Conservation (phyloP, 371 early-diverging fungal genomes). For the Modicella reniformis region DNA sequence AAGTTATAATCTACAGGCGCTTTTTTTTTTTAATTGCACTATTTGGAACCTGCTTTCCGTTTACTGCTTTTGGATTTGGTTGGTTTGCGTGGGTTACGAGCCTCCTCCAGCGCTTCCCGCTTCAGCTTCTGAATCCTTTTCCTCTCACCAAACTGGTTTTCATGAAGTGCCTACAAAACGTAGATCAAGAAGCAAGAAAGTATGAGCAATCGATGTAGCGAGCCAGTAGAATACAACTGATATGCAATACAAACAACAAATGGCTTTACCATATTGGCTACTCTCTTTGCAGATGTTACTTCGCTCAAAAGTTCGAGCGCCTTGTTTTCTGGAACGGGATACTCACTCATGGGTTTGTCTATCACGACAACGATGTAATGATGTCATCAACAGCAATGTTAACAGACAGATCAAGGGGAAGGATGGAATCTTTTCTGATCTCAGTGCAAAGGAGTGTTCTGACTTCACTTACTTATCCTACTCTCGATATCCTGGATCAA, state of each 20-base stretch:
- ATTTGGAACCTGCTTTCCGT: constrained; percentile 24
- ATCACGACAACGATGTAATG: neutral
- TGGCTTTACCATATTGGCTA: constrained; percentile 81
- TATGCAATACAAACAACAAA: neutral
- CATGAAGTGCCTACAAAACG: constrained; percentile 67
- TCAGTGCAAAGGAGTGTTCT: neutral
- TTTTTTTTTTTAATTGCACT: constrained; percentile 7
- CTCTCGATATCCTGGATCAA: constrained; percentile 90
- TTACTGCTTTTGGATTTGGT: constrained; percentile 20
- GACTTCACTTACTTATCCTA: constrained; percentile 64
- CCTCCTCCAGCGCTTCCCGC: constrained; percentile 44
- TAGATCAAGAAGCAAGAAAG: neutral
- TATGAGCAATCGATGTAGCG: neutral
- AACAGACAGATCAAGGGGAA: neutral
- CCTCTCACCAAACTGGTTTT: constrained; percentile 77
- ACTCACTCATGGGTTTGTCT: constrained; percentile 85
- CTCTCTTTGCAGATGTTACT: constrained; percentile 89
- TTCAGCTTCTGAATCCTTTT: constrained; percentile 72
- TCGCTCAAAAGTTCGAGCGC: constrained; percentile 83
- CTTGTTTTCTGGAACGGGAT: constrained; percentile 78
- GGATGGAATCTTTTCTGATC: neutral
- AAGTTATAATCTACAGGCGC: neutral
- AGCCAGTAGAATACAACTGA: neutral
- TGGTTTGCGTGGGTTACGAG: constrained; percentile 7
- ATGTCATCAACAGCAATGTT: neutral